Base-by-base conservation (phyloP, 345 rosid species). In the Hibiscus mutabilis region DNA sequence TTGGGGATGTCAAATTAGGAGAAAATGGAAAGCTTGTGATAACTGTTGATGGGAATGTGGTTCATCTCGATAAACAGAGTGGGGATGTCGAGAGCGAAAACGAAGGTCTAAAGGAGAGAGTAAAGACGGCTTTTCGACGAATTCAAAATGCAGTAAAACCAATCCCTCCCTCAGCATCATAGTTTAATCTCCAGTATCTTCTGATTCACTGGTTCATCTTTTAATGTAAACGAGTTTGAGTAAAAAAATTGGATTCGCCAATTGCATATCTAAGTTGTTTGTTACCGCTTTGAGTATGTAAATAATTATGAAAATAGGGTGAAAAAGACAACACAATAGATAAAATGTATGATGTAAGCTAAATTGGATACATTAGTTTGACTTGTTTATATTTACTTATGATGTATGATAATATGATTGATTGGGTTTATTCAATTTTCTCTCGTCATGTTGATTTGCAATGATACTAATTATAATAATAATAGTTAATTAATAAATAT, bases 51-150 rank as follows among this genome's bases (percentile, higher is more conserved):
- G 96, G 91, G 22, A 91, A 85, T 75, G 83, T 91, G 5, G 97
- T 96, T 3, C 74, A 80, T 70, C 89, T 94, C 0, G 91, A 91
- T 79, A 91, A 86, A 81, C 86, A 84, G 82, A 88, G 81, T 6
- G 98, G 98, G 53, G 92, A 87, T n/a, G 95, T 94, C 21, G 96
- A 91, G 82, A 82, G 98, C 24, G 91, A 86, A 76, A 88, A 89
- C 74, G 91, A 84, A 78, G 96, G 95, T 64, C 88, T 94, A 3
- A 91, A 83, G 81, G 98, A 94, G 77, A 83, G 95, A 71, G 93
- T 94, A 18, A 82, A 76, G 66, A 71, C 78, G 27, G 97, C 91
- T 13, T 91, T 82, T 70, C 71, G 59, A 61, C 77, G 93, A 69
- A 94, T 94, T 71, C 95, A 82, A 60, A 84, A 88, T 57, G 88